These are phyloP conservation scores for Fusarium palustre DNA, from an alignment of 2,329 filamentous ascomycete species.

Conservation along the genomic window DNA sequence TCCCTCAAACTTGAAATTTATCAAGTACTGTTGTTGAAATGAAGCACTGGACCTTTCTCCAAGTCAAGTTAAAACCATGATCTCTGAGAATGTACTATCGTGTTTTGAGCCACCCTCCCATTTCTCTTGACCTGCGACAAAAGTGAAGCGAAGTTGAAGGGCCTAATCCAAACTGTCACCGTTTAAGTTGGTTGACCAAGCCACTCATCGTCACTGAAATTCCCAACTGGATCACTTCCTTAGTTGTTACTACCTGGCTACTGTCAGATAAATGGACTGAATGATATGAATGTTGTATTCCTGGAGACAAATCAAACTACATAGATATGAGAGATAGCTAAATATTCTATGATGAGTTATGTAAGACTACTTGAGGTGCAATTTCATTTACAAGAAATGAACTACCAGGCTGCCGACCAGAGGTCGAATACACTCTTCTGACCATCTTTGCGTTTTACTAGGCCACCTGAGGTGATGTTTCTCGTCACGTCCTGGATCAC, in stretches of 20 bases:
- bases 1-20: too few relatives aligned
- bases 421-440: conserved; percentile 22
- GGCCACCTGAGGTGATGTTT: conserved; percentile 6
- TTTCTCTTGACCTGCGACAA: neutral
- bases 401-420: conserved; percentile 22
- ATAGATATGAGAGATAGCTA: fast-evolving
- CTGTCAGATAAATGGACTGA: neutral
- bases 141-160: fast-evolving
- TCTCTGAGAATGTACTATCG: neutral
- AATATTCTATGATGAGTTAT: neutral
- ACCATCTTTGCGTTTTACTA: conserved; percentile 12
- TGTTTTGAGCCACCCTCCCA: too few relatives aligned
- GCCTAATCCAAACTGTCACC: neutral
- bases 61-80: neutral
- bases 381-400: neutral
- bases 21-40: neutral
- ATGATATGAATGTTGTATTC: fast-evolving
- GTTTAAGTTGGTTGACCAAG: neutral
- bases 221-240: fast-evolving
- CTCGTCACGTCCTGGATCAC: conserved; percentile 35
- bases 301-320: neutral
- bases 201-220: fast-evolving
- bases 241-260: neutral
- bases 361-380: too few relatives aligned
- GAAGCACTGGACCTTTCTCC: neutral